Evolutionary conservation across 768 basidiomycete genomes (phyloP).

Genomic region (Rhodosporidiobolus odoratus): DNA sequence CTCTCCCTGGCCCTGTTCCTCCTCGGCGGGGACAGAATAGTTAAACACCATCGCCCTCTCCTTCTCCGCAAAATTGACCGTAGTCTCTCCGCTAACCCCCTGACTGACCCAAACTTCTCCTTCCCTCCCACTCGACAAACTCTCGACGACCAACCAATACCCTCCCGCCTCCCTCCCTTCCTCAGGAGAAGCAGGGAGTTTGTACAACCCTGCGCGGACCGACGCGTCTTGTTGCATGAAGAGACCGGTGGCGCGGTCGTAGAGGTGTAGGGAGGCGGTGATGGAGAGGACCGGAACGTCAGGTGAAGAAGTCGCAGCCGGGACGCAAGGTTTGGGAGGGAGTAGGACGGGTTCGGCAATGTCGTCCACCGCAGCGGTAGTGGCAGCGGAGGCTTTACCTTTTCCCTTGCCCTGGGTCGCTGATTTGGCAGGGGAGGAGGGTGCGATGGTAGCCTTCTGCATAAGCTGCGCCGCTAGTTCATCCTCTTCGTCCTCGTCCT

Average conservation of each 20-base stretch:
- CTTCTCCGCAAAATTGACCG: constrained; percentile 41
- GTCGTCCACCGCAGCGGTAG: neutral
- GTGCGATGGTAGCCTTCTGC: constrained; percentile 26
- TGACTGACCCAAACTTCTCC: constrained; percentile 39
- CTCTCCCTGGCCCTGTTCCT: constrained; percentile 43
- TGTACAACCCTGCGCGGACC: constrained; percentile 47
- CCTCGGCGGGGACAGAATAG: constrained; percentile 45
- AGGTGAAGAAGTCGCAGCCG: constrained; percentile 29
- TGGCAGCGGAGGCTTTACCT: constrained; percentile 2
- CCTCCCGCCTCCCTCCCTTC: neutral
- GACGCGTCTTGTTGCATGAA: constrained; percentile 49
- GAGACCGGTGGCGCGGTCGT: constrained; percentile 48
- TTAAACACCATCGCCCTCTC: constrained; percentile 80
- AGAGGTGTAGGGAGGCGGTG: constrained; percentile 48
- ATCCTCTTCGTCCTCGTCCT: constrained; percentile 19
- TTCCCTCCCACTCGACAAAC: constrained; percentile 38
- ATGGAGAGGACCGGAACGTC: constrained; percentile 39
- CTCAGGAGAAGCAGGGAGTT: no score
- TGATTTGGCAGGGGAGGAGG: neutral
- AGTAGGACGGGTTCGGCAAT: constrained; percentile 12
- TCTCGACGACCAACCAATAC: constrained; percentile 31
- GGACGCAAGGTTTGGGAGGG: constrained; percentile 25
- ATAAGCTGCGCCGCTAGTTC: constrained; percentile 39
- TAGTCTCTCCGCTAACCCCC: constrained; percentile 40
- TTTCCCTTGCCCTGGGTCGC: constrained; percentile 1